These are phyloP conservation scores for Bruguiera sexangula DNA, from an alignment of 345 rosid species.

Conservation along the genomic window DNA sequence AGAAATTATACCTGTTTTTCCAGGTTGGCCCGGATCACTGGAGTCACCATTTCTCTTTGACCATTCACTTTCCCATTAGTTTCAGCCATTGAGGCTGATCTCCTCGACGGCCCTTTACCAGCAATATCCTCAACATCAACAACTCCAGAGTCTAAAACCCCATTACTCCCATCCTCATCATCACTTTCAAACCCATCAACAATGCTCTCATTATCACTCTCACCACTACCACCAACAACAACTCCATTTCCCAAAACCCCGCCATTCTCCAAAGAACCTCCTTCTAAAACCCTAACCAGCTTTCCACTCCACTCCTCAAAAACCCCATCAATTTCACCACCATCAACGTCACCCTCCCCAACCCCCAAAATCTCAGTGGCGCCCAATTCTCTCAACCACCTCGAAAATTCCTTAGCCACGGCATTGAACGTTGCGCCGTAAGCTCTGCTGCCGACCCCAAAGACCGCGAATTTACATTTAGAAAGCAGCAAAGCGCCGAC, in stretches of 20 bases:
- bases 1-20: constrained; percentile 66
- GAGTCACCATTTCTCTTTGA: constrained; percentile 86
- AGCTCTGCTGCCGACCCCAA: constrained; percentile 76
- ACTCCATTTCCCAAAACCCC: constrained; percentile 2
- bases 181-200: constrained; percentile 39
- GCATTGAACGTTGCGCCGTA: constrained; percentile 70
- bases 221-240: constrained; percentile 24
- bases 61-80: constrained; percentile 57
- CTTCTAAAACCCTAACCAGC: constrained; percentile 53
- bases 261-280: constrained; percentile 32
- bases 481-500: constrained; percentile 75
- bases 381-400: constrained; percentile 65
- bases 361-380: constrained; percentile 57
- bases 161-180: constrained; percentile 29
- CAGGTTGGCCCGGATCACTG: constrained; percentile 87
- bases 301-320: constrained; percentile 66
- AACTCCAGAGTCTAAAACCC: constrained; percentile 35
- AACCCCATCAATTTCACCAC: constrained; percentile 52
- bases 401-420: constrained; percentile 67
- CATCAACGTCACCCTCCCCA: constrained; percentile 77
- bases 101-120: constrained; percentile 81
- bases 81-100: constrained; percentile 33
- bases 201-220: constrained; percentile 37
- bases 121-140: constrained; percentile 96
- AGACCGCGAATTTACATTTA: constrained; percentile 68